Percentiles rank a stretch among this genome's conserved stretches.
Conservation (phyloP, 139 green algal genomes). For the Coelastrella sp. region DNA sequence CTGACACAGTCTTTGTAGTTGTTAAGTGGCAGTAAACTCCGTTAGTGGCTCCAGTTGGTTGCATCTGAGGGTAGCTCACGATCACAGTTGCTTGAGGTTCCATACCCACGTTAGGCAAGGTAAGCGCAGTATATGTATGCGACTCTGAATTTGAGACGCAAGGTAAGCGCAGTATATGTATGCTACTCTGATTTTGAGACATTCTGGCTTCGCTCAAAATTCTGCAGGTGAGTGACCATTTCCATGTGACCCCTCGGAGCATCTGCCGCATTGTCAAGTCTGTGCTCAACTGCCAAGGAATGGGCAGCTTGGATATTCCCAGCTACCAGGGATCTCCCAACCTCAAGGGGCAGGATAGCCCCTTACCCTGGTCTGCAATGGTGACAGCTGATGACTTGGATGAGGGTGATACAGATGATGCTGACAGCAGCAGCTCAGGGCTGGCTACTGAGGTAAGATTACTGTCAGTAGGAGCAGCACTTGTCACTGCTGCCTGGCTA, state of each 20-base stretch:
- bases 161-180: neutral
- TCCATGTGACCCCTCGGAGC: neutral
- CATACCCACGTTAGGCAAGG: too few species aligned
- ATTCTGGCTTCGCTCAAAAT: neutral
- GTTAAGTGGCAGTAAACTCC: too few species aligned
- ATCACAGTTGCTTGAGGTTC: too few species aligned
- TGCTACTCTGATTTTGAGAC: neutral
- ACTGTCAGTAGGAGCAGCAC: neutral
- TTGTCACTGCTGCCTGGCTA: neutral
- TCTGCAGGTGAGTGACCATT: neutral
- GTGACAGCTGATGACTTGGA: slow-evolving; percentile 26
- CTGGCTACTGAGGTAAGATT: neutral
- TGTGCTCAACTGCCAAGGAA: neutral
- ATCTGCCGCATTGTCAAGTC: neutral
- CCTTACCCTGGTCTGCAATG: slow-evolving; percentile 11
- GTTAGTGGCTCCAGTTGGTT: too few species aligned
- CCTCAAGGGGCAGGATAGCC: neutral
- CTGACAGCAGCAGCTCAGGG: neutral
- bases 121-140: neutral
- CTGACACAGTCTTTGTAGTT: too few species aligned
- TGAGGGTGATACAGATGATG: neutral
- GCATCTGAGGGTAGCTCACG: too few species aligned
- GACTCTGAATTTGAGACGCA: neutral
- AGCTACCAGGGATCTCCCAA: neutral
- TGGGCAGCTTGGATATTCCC: neutral